Evolutionary conservation across 148 eudicot genomes (phyloP).

Genomic region (Fallopia convolvulus): DNA sequence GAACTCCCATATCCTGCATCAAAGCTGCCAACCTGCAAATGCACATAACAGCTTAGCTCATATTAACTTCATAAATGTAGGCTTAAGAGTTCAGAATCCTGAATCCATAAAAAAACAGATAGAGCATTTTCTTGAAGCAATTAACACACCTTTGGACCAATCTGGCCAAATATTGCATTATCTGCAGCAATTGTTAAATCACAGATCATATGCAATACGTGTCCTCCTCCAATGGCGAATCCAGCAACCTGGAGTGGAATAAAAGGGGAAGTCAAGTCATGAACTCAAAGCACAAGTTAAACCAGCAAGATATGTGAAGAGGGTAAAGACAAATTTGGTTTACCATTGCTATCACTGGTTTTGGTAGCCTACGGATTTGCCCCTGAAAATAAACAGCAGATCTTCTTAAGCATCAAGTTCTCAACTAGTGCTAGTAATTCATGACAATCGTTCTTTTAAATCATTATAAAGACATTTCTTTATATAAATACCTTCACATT

Average conservation of each 20-base stretch:
- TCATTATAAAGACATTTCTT: no score
- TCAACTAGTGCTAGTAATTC: no score
- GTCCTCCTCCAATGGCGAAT: slow-evolving; percentile 97
- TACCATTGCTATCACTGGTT: slow-evolving; percentile 99
- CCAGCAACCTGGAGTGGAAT: slow-evolving; percentile 74
- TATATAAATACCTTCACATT: no score
- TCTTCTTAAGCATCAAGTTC: neutral
- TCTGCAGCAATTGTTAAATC: slow-evolving; percentile 97
- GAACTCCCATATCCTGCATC: slow-evolving; percentile 98
- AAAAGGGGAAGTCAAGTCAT: neutral
- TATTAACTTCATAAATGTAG: neutral
- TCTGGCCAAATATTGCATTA: slow-evolving; percentile 92
- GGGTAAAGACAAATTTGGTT: neutral
- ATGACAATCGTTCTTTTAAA: no score
- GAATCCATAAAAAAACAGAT: neutral
- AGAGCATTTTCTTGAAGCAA: slow-evolving; percentile 5
- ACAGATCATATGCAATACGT: slow-evolving; percentile 90
- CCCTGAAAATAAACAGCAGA: slow-evolving; percentile 31
- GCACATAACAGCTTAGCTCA: neutral
- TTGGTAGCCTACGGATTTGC: slow-evolving; percentile 90
- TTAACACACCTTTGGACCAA: slow-evolving; percentile 78
- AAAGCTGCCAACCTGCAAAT: slow-evolving; percentile 85
- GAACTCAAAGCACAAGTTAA: neutral
- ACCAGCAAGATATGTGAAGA: neutral
- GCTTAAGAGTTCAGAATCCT: neutral